Conservation (phyloP, 1,284 basidiomycete genomes). For the Microbotryomycetes sp. region DNA sequence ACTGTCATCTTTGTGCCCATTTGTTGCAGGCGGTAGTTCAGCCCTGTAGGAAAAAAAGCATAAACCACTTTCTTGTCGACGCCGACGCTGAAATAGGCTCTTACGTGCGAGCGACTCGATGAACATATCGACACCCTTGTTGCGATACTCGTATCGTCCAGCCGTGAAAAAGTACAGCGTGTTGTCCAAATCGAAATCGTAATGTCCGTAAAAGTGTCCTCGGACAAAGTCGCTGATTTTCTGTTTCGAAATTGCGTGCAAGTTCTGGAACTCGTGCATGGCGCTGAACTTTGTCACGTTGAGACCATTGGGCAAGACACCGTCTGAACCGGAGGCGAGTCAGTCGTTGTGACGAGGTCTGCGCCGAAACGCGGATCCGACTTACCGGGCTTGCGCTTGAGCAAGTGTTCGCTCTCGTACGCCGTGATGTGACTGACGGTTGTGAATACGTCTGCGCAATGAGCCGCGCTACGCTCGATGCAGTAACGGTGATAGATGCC, state of each 20-base stretch:
- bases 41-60: conserved; percentile 38
- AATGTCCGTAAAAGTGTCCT: conserved; percentile 97
- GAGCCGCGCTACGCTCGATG: conserved; percentile 87
- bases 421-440: conserved; percentile 98
- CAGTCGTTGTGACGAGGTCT: neutral
- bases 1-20: conserved; percentile 72
- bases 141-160: conserved; percentile 97
- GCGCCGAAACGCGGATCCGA: neutral
- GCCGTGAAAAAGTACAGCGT: conserved; percentile 98
- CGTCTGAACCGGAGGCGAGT: conserved; percentile 50
- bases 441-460: conserved; percentile 96
- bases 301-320: conserved; percentile 93
- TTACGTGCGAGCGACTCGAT: conserved; percentile 85
- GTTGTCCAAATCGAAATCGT: conserved; percentile 60
- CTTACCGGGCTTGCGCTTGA: conserved; percentile 80
- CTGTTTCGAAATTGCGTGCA: conserved; percentile 77
- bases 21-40: conserved; percentile 82
- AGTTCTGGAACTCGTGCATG: conserved; percentile 95
- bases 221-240: conserved; percentile 98
- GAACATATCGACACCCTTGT: conserved; percentile 99
- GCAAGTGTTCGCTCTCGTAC: conserved; percentile 88
- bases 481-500: conserved; percentile 88
- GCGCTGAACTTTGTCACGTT: conserved; percentile 95
- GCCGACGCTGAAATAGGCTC: too few species aligned
- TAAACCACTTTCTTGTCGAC: too few species aligned